phyloP scores from a whole-genome alignment of 495 filamentous ascomycete genomes.

The Letharia lupina region DNA sequence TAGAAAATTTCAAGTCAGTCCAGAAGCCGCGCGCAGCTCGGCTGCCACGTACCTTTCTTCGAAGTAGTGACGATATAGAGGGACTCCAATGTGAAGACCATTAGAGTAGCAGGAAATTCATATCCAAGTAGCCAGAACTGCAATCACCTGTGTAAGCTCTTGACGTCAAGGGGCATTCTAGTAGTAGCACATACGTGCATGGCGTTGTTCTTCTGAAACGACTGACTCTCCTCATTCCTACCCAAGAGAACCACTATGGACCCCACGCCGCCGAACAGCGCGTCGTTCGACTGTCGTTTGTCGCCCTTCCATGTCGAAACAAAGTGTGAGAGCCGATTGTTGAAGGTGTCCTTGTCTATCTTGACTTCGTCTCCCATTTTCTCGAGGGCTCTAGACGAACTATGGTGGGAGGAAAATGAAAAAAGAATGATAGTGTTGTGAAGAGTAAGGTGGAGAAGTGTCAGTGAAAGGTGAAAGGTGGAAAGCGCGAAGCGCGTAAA shows the following conservation, averaged over 20 bases:
- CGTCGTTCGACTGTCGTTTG: constrained; percentile 61
- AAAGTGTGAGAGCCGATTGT: constrained; percentile 80
- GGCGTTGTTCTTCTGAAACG: constrained; percentile 88
- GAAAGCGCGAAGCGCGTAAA: constrained; percentile 24
- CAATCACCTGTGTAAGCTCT: constrained; percentile 21
- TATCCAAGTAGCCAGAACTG: constrained; percentile 99
- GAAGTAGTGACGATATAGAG: constrained; percentile 88
- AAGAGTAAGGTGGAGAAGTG: constrained; percentile 3
- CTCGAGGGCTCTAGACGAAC: constrained; percentile 8
- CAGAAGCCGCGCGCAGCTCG: not conserved
- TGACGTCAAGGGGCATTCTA: not conserved
- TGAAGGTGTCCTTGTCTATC: constrained; percentile 87
- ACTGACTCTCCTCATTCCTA: constrained; percentile 77
- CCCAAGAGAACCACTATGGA: constrained; percentile 88
- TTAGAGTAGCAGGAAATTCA: constrained; percentile 92
- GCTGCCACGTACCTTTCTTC: constrained; percentile 70
- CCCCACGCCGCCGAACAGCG: constrained; percentile 71
- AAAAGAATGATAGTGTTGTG: not conserved
- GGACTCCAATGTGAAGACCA: constrained; percentile 80
- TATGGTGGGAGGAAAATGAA: constrained; percentile 1
- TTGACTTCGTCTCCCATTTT: constrained; percentile 61
- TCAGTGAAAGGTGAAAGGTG: constrained; percentile 1
- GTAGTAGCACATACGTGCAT: constrained; percentile 63
- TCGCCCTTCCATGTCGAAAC: constrained; percentile 89
- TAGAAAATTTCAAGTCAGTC: constrained; percentile 29